These are phyloP conservation scores for Alternaria sp. DNA, from an alignment of 2,329 filamentous ascomycete genomes.

Conservation along the genomic window DNA sequence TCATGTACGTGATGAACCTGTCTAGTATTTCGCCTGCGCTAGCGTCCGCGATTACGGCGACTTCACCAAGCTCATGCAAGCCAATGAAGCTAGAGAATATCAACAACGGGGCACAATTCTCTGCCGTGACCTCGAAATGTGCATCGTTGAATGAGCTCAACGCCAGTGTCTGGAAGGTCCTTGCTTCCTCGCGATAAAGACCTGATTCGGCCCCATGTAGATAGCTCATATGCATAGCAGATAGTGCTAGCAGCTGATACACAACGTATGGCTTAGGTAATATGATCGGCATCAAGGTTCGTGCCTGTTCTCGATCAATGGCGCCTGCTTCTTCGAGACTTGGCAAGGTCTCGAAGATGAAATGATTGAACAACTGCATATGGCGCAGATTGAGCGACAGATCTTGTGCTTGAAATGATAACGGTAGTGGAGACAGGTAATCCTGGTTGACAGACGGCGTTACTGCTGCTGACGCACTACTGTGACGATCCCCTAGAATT, in stretches of 20 bases:
- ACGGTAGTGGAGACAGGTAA: conserved; percentile 8
- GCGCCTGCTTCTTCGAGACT: conserved; percentile 9
- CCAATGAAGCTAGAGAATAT: background rate
- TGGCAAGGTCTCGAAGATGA: conserved; percentile 23
- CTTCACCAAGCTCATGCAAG: background rate
- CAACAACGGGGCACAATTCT: background rate
- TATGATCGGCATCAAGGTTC: background rate
- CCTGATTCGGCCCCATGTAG: background rate
- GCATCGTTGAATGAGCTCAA: background rate
- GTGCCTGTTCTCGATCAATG: conserved; percentile 4
- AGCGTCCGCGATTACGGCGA: background rate
- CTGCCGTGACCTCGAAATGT: background rate
- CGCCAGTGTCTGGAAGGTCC: background rate
- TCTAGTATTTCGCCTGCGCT: background rate
- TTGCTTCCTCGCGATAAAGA: background rate
- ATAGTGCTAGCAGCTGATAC: background rate
- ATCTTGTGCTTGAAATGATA: background rate
- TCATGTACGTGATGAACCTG: conserved; percentile 5
- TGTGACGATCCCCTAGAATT: background rate
- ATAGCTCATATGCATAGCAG: background rate
- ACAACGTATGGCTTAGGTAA: background rate
- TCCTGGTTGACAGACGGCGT: conserved; percentile 4
- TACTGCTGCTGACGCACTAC: background rate
- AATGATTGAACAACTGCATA: conserved; percentile 29
- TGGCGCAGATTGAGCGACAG: conserved; percentile 27